These are phyloP conservation scores for Neocucurbitaria cava DNA, from an alignment of 2,329 filamentous ascomycete species.

Conservation along the genomic window DNA sequence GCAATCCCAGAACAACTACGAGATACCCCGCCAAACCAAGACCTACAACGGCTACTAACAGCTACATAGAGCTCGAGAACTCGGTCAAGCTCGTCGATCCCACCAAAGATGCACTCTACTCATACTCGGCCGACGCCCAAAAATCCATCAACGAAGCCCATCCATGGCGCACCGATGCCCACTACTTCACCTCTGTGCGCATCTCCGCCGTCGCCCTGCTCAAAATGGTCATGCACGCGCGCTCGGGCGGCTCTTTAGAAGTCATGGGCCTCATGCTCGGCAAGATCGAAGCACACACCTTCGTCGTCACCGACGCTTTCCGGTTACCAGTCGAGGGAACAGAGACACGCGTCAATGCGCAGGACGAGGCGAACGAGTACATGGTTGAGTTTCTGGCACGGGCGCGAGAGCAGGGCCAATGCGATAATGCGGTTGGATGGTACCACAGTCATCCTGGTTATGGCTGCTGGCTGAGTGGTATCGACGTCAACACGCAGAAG, in stretches of 20 bases:
- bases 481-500: constrained; percentile 88
- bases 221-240: constrained; percentile 99
- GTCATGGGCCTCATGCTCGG: constrained; percentile 99
- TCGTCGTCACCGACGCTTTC: constrained; percentile 94
- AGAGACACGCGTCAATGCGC: constrained; percentile 97
- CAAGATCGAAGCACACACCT: constrained; percentile 82
- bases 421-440: constrained; percentile 96
- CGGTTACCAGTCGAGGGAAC: constrained; percentile 94
- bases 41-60: constrained; percentile 18
- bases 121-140: constrained; percentile 74
- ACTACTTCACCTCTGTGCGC: constrained; percentile 92
- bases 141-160: constrained; percentile 68
- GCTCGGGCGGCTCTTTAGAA: constrained; percentile 90
- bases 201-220: constrained; percentile 92
- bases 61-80: constrained; percentile 81
- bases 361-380: constrained; percentile 96
- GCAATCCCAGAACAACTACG: background rate
- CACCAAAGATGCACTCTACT: constrained; percentile 88
- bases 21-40: constrained; percentile 21
- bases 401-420: constrained; percentile 75
- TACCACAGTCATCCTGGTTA: constrained; percentile 98
- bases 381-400: constrained; percentile 84
- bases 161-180: constrained; percentile 79
- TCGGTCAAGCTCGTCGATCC: constrained; percentile 81
- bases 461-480: constrained; percentile 96